Base-by-base conservation (phyloP, 352 stramenopile species). In the Phytophthora agathidicida region DNA sequence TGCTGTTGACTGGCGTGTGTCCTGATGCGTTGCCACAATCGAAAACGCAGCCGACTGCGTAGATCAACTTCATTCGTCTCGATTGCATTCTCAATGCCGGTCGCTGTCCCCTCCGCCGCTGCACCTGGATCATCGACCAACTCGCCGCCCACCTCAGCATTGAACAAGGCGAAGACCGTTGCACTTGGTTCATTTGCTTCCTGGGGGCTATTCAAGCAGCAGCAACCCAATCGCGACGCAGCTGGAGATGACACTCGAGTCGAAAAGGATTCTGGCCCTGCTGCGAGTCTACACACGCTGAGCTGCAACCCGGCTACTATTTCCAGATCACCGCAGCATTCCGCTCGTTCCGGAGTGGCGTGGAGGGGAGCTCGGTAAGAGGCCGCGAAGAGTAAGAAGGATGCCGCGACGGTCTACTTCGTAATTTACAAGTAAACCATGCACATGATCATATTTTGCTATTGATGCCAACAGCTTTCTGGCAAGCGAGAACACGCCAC, bases 361-460 rank as follows among this genome's bases (percentile, higher is more conserved):
- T 68, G 51, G 51, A 19, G 51, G 16, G 59, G 59, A 31, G 35
- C 44, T 17, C 50, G 59, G n/a, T 68, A 26, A 67, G 42, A 53
- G 31, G 41, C 32, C 0, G 38, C n/a, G n/a, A n/a, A n/a, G n/a
- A n/a, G n/a, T n/a, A n/a, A n/a, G n/a, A n/a, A n/a, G n/a, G n/a
- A n/a, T n/a, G n/a, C n/a, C n/a, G n/a, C n/a, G n/a, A n/a, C n/a
- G n/a, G n/a, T n/a, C n/a, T n/a, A n/a, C n/a, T n/a, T n/a, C n/a
- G n/a, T n/a, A n/a, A n/a, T n/a, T n/a, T n/a, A n/a, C n/a, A n/a
- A n/a, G n/a, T n/a, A n/a, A n/a, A n/a, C n/a, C n/a, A n/a, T n/a
- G n/a, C n/a, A n/a, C n/a, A n/a, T n/a, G n/a, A n/a, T n/a, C n/a
- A n/a, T n/a, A n/a, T n/a, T n/a, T n/a, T n/a, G n/a, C n/a, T n/a